Evolutionary conservation across 2,329 filamentous ascomycete genomes (phyloP).

Genomic region (Fusarium hostae): DNA sequence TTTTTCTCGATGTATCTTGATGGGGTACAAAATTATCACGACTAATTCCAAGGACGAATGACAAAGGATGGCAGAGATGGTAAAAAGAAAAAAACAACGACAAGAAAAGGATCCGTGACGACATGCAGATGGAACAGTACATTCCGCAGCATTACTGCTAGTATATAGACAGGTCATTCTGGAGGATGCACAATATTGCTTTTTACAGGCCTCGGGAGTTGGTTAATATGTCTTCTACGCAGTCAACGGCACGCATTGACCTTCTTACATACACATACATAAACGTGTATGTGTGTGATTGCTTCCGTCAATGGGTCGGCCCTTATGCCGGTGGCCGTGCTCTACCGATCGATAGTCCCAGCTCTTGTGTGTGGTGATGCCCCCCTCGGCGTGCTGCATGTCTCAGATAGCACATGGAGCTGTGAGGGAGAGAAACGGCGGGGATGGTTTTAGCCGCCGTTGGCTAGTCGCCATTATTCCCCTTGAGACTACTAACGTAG

Average conservation of each 20-base stretch:
- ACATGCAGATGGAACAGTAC: conserved; percentile 9
- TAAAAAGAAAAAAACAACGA: not conserved
- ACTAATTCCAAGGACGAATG: not conserved
- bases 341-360: conserved; percentile 30
- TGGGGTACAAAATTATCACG: not conserved
- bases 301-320: conserved; percentile 29
- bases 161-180: not conserved
- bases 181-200: conserved; percentile 25
- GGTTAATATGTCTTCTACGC: conserved; percentile 11
- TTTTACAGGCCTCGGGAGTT: conserved; percentile 29
- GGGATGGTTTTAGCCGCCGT: conserved; percentile 17
- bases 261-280: conserved; percentile 7
- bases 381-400: conserved; percentile 34
- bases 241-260: conserved; percentile 32
- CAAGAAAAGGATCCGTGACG: conserved; percentile 1
- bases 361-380: conserved; percentile 18
- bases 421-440: conserved; percentile 20
- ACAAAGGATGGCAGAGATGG: not conserved
- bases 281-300: conserved; percentile 30
- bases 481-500: conserved; percentile 31
- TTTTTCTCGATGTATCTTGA: conserved; percentile 20
- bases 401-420: conserved; percentile 45
- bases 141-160: not conserved
- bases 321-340: conserved; percentile 18
- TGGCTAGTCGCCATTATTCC: conserved; percentile 28